These are phyloP conservation scores for Sporothrix schenckii DNA, from an alignment of 2,329 filamentous ascomycete genomes.

Conservation along the genomic window DNA sequence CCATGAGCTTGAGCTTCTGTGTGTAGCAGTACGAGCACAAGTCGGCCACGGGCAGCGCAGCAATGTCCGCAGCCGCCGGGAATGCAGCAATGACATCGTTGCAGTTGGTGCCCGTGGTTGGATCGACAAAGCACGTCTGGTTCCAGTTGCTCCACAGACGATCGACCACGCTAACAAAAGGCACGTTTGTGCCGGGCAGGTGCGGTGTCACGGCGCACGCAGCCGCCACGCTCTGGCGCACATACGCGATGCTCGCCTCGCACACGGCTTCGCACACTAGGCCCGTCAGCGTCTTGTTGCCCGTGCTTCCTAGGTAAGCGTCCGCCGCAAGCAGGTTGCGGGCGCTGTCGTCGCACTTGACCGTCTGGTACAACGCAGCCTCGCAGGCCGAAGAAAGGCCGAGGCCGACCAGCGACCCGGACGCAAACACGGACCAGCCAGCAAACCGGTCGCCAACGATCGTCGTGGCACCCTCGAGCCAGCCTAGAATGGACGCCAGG, in stretches of 20 bases:
- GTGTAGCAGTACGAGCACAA: conserved; percentile 20
- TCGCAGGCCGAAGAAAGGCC: not conserved
- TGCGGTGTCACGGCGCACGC: not conserved
- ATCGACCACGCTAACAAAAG: conserved; percentile 14
- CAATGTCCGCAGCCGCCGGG: not conserved
- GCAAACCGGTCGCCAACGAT: not conserved
- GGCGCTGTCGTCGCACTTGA: no score
- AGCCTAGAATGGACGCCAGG: conserved; percentile 40
- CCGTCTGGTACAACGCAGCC: no score
- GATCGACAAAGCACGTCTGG: conserved; percentile 13
- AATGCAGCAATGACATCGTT: conserved; percentile 1
- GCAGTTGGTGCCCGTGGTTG: conserved; percentile 4
- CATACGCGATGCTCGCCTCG: not conserved
- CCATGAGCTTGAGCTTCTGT: conserved; percentile 9
- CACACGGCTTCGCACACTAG: not conserved
- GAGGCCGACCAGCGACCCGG: not conserved
- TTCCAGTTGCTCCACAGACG: conserved; percentile 23
- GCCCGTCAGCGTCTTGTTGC: not conserved
- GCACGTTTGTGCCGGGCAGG: conserved; percentile 1
- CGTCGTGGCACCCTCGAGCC: not conserved
- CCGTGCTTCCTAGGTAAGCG: no score
- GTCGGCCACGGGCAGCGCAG: not conserved
- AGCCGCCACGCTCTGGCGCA: not conserved
- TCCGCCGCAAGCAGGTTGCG: no score
- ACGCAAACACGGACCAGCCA: not conserved